Evolutionary conservation across 2,329 filamentous ascomycete species (phyloP).

Genomic region (Penicillium corylophilum): DNA sequence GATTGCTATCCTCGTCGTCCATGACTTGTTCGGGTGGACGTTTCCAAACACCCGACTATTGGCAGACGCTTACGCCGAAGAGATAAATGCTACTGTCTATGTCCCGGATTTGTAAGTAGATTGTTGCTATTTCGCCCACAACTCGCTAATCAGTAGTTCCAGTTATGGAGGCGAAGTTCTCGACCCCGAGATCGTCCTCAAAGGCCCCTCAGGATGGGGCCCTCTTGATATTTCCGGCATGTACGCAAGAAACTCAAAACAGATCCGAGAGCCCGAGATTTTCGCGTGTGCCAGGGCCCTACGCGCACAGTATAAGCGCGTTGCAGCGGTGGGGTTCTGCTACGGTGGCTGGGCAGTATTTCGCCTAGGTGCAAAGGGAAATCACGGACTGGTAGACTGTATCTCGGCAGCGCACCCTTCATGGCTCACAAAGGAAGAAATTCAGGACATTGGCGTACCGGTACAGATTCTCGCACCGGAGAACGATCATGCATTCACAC

Average conservation of each 20-base stretch:
- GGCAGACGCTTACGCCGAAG: conserved; percentile 49
- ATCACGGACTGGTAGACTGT: conserved; percentile 47
- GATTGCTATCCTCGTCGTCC: conserved; percentile 39
- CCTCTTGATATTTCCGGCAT: conserved; percentile 44
- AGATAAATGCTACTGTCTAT: conserved; percentile 49
- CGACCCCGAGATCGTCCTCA: conserved; percentile 26
- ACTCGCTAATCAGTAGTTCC: neutral
- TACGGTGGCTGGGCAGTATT: conserved; percentile 55
- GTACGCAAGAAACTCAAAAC: conserved; percentile 37
- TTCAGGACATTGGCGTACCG: conserved; percentile 49
- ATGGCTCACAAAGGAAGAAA: conserved; percentile 46
- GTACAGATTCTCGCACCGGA: conserved; percentile 56
- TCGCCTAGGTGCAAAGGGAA: conserved; percentile 45
- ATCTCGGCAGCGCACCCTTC: conserved; percentile 49
- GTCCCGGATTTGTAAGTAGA: conserved; percentile 34
- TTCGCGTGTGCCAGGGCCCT: conserved; percentile 36
- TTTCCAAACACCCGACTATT: conserved; percentile 48
- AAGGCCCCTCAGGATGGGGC: conserved; percentile 24
- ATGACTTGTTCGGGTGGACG: conserved; percentile 47
- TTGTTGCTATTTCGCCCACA: no score
- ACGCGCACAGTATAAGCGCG: conserved; percentile 27
- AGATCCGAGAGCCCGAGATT: conserved; percentile 41
- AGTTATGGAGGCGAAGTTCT: conserved; percentile 39
- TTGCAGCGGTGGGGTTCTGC: conserved; percentile 52
- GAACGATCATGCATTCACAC: conserved; percentile 43